Conservation (phyloP, 345 rosid genomes). For the Syzygium aromaticum region DNA sequence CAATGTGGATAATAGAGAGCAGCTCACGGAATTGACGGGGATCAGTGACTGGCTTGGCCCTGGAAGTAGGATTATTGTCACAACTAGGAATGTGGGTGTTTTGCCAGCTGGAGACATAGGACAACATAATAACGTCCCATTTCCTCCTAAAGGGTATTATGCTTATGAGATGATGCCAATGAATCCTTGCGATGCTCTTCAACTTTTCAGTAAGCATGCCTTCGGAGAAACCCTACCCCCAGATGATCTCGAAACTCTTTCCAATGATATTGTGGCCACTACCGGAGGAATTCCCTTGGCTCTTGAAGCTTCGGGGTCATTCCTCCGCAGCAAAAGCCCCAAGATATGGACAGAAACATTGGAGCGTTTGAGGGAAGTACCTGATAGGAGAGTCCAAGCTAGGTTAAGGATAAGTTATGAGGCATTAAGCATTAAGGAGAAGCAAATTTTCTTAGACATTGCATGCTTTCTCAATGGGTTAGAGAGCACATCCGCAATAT, state of each 20-base stretch:
- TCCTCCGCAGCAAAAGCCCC: neutral
- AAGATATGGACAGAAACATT: neutral
- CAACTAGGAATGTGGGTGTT: neutral
- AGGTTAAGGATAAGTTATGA: neutral
- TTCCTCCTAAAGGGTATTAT: neutral
- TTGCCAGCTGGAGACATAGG: too few relatives aligned
- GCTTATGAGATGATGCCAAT: neutral
- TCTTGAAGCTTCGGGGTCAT: neutral
- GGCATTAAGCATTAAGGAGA: neutral
- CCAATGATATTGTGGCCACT: neutral
- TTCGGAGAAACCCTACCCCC: neutral
- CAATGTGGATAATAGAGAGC: neutral
- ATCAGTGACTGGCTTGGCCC: neutral
- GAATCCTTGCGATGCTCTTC: neutral
- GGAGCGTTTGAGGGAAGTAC: neutral
- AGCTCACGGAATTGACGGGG: neutral
- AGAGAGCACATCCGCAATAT: neutral
- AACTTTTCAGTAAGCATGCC: conserved; percentile 1
- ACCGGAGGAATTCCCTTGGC: conserved; percentile 1
- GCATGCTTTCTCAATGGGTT: neutral
- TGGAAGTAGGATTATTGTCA: conserved; percentile 1
- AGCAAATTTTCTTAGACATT: neutral
- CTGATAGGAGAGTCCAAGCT: neutral
- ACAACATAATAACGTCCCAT: too few relatives aligned
- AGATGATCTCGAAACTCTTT: neutral